phyloP scores from a whole-genome alignment of 2,329 filamentous ascomycete genomes.

The Botrytis medusae region DNA sequence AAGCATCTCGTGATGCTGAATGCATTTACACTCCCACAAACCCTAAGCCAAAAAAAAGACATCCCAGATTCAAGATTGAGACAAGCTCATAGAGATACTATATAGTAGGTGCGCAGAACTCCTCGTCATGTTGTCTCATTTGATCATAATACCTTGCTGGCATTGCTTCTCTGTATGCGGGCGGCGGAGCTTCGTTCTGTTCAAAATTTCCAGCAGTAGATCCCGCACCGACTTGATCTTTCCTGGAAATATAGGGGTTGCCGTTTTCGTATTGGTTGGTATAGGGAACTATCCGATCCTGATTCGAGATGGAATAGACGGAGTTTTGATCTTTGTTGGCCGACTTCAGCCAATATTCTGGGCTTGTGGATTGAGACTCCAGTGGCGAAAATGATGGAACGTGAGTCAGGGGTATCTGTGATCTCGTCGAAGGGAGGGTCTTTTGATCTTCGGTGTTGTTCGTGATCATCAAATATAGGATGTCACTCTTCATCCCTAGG shows the following conservation, averaged over 20 bases:
- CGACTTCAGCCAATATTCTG: too few relatives aligned
- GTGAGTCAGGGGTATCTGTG: background rate
- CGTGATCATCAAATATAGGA: slow-evolving; percentile 21
- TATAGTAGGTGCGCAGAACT: slow-evolving; percentile 5
- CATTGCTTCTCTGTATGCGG: slow-evolving; percentile 9
- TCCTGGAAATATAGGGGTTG: background rate
- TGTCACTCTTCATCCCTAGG: slow-evolving; percentile 17
- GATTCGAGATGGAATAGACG: background rate
- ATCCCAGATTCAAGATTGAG: too few relatives aligned
- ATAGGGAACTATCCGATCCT: background rate
- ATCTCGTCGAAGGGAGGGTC: background rate
- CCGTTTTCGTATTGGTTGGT: background rate
- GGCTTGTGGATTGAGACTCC: background rate
- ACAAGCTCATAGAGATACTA: background rate
- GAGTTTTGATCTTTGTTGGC: background rate
- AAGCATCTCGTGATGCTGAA: background rate
- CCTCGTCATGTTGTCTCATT: background rate
- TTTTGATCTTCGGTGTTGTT: background rate
- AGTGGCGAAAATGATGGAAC: background rate
- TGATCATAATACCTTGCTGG: slow-evolving; percentile 10
- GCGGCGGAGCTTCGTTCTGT: background rate
- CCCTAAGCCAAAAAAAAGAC: background rate
- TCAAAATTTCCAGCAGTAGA: background rate
- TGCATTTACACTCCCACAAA: background rate
- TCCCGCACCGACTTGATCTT: background rate